Evolutionary conservation across 257 asterid species (phyloP), one percentile per base, ranked within the genome.

Genomic region (Ophiorrhiza pumila): DNA sequence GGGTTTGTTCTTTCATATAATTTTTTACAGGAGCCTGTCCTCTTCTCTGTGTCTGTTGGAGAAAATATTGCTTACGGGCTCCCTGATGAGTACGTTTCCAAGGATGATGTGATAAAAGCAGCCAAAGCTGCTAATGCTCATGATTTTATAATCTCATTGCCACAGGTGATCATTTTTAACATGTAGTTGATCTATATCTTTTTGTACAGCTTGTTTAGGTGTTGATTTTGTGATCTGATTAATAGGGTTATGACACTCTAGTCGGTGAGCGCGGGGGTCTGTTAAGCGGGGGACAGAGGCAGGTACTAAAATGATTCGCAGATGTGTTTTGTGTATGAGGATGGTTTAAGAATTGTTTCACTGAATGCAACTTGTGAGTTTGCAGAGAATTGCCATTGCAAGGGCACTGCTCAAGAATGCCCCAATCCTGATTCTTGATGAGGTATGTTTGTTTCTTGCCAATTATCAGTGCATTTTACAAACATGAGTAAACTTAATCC

Each of bases 111-210:
- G 71, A 87, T 91, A 79, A 82, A 91, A 82, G 99, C 99, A 68
- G 99, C 99, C 74, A 94, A 87, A 87, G 99, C 97, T 70, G 99
- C 99, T 69, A 91, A 94, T 84, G 97, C 99, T 69, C 99, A 94
- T 67, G 98, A 94, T 62, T 94, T 94, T 74, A 91, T 94, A 74
- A 88, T 90, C 77, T 79, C 99, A 4, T 71, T 94, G 86, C 99
- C 99, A 23, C 97, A 91, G 96, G 98, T 89, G 78, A 80, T 71
- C 74, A 68, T 68, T 67, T 76, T 32, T 25, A 64, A 63, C 65
- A 18, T 1, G 7, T 37, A 32, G 55, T 37, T 49, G 29, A 31
- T 78, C 67, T 66, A 29, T 66, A 11, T 62, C 60, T 74, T 74
- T 70, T 61, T 64, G 18, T 32, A 57, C 60, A 42, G 66, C 12